phyloP scores from a whole-genome alignment of 2,329 filamentous ascomycete genomes.

The Phyllosticta capitalensis region DNA sequence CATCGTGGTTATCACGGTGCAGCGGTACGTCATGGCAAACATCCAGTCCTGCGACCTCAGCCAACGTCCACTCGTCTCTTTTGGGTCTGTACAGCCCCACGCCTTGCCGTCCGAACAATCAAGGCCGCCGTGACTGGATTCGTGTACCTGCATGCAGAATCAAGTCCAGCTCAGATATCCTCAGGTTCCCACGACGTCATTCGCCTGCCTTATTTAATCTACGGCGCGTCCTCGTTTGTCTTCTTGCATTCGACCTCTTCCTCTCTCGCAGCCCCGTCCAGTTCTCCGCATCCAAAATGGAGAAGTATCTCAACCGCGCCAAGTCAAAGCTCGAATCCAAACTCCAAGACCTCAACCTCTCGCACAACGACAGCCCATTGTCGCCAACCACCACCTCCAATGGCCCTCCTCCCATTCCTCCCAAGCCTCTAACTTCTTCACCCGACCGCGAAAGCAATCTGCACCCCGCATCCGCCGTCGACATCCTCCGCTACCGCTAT shows the following conservation, averaged over 20 bases:
- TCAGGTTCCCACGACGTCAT: background rate
- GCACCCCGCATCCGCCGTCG: conserved; percentile 13
- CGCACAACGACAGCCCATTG: background rate
- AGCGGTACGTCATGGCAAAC: background rate
- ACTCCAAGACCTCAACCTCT: background rate
- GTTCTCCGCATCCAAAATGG: background rate
- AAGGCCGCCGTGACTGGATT: no score
- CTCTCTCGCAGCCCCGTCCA: no score
- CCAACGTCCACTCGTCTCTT: background rate
- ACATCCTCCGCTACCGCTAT: conserved; percentile 46
- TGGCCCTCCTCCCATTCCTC: conserved; percentile 2
- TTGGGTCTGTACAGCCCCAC: no score
- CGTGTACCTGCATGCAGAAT: no score
- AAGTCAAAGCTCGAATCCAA: conserved; percentile 10
- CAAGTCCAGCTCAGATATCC: background rate
- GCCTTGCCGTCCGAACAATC: background rate
- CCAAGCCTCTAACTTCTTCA: conserved; percentile 4
- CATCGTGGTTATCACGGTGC: background rate
- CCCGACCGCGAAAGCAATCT: background rate
- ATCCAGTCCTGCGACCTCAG: background rate
- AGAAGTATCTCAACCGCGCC: conserved; percentile 10
- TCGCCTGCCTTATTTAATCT: background rate
- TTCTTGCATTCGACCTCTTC: background rate
- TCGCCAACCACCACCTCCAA: background rate
- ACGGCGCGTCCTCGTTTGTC: background rate